Base-by-base conservation (phyloP, 176 grass and related monocot genomes). In the Cocos nucifera region DNA sequence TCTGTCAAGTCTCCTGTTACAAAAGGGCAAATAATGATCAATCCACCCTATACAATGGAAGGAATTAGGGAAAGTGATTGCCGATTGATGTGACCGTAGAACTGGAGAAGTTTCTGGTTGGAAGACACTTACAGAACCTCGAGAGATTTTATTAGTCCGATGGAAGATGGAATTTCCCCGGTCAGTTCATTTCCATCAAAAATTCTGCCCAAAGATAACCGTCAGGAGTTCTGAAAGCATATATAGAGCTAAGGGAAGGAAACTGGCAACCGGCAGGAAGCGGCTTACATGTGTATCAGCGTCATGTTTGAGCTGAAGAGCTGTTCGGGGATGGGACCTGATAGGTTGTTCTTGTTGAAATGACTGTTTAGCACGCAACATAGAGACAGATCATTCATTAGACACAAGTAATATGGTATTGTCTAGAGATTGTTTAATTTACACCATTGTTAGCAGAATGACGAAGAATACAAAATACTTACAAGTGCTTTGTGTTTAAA, bases 261-360 rank as follows among this genome's bases (percentile, higher is more conserved):
- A 53, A 61, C 63, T 61, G 53, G 48, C 15, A 54, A 44, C 24
- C 3, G 19, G 66, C 15, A 3, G 56, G 63, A 16, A 73, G 56
- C 19, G 67, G 50, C 93, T 91, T 71, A 98, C 93, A 98, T 29
- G 74, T 98, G 93, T 56, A 92, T 83, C 56, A 98, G 62, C 20
- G 69, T 71, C 93, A 98, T 98, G 71, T 83, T 65, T 2, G 82
- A 66, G 73, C 79, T 86, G 66, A 98, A 98, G 52, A 98, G 88
- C 24, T 65, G 57, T 56, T 93, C 84, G 59, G 94, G 83, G 63
- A 98, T 98, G 20, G 73, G 7, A 66, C 88, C 88, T 50, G 87
- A 83, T 78, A 93, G 75, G 51, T 89, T 72, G 48, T 98, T 98
- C 27, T 92, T 86, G 69, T 81, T 92, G 70, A 98, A 89, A 70